Evolutionary conservation across 2,329 filamentous ascomycete species (phyloP), one percentile per base, ranked within the genome.

Genomic region (Aspergillus texensis): DNA sequence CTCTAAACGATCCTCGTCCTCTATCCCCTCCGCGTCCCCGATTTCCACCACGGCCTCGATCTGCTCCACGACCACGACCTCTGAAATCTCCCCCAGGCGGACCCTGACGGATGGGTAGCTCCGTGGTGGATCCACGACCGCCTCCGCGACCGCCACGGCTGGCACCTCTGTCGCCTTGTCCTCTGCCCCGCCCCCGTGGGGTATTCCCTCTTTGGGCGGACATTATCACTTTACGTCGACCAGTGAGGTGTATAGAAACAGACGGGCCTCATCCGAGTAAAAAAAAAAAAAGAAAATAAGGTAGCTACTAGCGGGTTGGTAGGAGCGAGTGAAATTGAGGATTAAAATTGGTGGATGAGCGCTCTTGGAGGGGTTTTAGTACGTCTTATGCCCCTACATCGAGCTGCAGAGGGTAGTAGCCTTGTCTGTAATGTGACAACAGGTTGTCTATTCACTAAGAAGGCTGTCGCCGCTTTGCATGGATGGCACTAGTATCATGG

Each of bases 131-230:
- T 30, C 75, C 72, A 43, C 74, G 70, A 57, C 72, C 70, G 6
- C 72, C 56, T 55, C 68, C 70, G 53, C 73, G 67, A 48, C 67
- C 65, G 24, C 70, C 67, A 61, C 73, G 68, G 55, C 70, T 65
- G 24, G 66, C 68, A 21, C 66, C 62, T 34, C 69, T 64, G 34
- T 64, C 46, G 26, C 65, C 62, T 50, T 55, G 30, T 14, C 67
- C 65, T 56, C 60, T 34, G 46, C 66, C 60, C 24, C 65, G 67
- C 21, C 68, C 67, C 26, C 62, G 64, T 28, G 65, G 63, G 9
- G 65, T 60, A 52, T 57, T 52, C 59, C 66, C 67, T 61, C 67
- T 62, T 19, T 56, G 59, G 30, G 60, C 56, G 14, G 67, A 70
- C 67, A 71, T 71, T 52, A 24, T 60, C 28, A 32, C 19, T 28